These are phyloP conservation scores for Quercus phellos DNA, from an alignment of 331 rosid genomes.

Conservation along the genomic window DNA sequence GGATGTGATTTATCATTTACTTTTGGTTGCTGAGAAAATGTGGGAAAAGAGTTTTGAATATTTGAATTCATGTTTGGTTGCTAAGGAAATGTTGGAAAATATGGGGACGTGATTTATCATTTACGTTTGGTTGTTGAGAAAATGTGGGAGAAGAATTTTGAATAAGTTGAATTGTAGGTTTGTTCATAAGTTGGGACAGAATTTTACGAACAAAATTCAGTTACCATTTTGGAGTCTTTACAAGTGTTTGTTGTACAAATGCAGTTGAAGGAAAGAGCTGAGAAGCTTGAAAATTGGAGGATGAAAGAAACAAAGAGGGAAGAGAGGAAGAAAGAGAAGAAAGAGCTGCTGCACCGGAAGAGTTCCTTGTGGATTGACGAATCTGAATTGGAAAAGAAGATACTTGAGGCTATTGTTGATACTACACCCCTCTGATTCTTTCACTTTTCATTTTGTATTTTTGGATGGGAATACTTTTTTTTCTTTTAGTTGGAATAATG, in stretches of 20 bases:
- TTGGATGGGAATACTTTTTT: background rate
- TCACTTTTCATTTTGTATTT: constrained; percentile 1
- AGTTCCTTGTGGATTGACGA: constrained; percentile 80
- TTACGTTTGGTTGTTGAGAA: background rate
- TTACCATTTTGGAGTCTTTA: background rate
- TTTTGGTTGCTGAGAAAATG: background rate
- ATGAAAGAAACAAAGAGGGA: constrained; percentile 43
- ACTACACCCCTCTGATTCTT: constrained; percentile 32
- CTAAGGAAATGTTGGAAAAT: too few relatives aligned
- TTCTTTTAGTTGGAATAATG: background rate
- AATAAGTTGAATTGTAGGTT: background rate
- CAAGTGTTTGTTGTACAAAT: background rate
- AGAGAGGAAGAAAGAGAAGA: constrained; percentile 60
- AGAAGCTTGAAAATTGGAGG: constrained; percentile 82
- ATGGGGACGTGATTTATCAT: background rate
- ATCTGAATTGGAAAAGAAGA: constrained; percentile 39
- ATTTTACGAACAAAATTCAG: background rate
- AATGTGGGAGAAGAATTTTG: background rate
- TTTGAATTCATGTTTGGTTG: too few relatives aligned
- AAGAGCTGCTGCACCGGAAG: constrained; percentile 39
- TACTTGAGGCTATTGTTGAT: constrained; percentile 30
- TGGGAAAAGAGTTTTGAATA: too few relatives aligned
- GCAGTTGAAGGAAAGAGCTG: constrained; percentile 85
- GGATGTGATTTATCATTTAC: background rate
- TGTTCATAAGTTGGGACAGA: background rate